Evolutionary conservation across 1,284 basidiomycete species (phyloP), one percentile per base, ranked within the genome.

Genomic region (Entoloma clypeatum): DNA sequence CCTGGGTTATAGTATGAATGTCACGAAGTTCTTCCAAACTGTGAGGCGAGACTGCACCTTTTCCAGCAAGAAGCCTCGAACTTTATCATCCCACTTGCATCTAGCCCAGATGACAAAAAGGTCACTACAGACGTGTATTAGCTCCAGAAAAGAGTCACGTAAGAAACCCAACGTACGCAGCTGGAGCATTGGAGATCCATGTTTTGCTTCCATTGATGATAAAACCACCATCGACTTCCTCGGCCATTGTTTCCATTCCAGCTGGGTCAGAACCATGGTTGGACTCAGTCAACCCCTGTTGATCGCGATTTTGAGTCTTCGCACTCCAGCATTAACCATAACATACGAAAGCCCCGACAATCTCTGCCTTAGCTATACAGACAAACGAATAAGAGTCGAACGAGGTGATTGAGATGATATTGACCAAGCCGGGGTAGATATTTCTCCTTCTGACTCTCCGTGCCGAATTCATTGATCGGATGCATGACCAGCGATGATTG

Each of bases 401-500:
- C 2, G 13, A 39, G 6, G 5, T 6, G 7, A 36, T 7, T 9
- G 14, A 37, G n/a, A n/a, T 28, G 25, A 44, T n/a, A 49, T 69
- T 41, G 47, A 81, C 86, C 92, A 30, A 98, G 72, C 10, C 77
- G 68, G 25, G 93, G 94, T 2, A 98, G 74, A 58, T 86, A 98
- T 59, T 86, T 88, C 55, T 92, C 86, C 68, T 94, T 95, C 65
- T 98, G 92, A 26, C 79, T 81, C 19, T 92, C 84, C 0, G 81
- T 81, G 2, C 95, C 94, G 61, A 95, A 98, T 56, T 87, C 88
- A 63, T 92, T 73, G 60, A 98, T 97, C 3, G 95, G 92, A 58
- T 95, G 91, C 94, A 99, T 99, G n/a, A 95, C 92, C 23, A 99
- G 75, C 4, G 92, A 95, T 0, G 88, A 92, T 62, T 99, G 95